Evolutionary conservation across 495 filamentous ascomycete species (phyloP), one percentile per base, ranked within the genome.

Genomic region (Hypoxylon perforatum): DNA sequence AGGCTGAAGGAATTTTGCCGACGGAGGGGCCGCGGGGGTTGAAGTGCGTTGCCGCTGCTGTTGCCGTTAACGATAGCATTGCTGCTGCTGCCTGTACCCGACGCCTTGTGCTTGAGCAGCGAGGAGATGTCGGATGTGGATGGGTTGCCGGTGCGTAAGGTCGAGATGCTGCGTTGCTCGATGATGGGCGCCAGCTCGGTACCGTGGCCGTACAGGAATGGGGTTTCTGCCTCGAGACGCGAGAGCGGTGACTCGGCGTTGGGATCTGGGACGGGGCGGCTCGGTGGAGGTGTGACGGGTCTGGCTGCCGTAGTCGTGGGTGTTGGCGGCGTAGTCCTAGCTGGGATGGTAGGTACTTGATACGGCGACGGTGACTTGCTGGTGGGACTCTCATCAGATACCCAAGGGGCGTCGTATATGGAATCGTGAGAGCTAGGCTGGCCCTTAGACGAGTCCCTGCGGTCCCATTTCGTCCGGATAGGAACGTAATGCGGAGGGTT

Each of bases 141-240:
- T 0, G 48, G 18, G 35, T 61, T 75, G 14, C 56, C 47, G 9
- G 68, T 71, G 18, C 73, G 73, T 12, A 75, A 51, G 7, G 73
- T 75, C 10, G 70, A 48, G 47, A 66, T 63, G 60, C 75, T 77
- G 18, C 77, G 74, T 66, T 78, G 76, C 61, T 80, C 78, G 18
- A 71, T 63, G 58, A 80, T 80, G 7, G 78, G 76, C 15, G 73
- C 70, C 18, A 80, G 71, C 11, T 75, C 62, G 0, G 78, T 80
- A 14, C 78, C 78, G 54, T 71, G 71, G 33, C 78, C 78, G 58
- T 80, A 80, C 8, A 75, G 59, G 45, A 80, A 78, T 11, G 73
- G 63, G 0, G 67, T 72, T 19, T 76, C 61, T 0, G 65, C 36
- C 18, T 65, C 56, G 21, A 66, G 52, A 11, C 51, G 57, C 4